Conservation (phyloP, 139 green algal species). For the Auxenochlorella pyrenoidosa region DNA sequence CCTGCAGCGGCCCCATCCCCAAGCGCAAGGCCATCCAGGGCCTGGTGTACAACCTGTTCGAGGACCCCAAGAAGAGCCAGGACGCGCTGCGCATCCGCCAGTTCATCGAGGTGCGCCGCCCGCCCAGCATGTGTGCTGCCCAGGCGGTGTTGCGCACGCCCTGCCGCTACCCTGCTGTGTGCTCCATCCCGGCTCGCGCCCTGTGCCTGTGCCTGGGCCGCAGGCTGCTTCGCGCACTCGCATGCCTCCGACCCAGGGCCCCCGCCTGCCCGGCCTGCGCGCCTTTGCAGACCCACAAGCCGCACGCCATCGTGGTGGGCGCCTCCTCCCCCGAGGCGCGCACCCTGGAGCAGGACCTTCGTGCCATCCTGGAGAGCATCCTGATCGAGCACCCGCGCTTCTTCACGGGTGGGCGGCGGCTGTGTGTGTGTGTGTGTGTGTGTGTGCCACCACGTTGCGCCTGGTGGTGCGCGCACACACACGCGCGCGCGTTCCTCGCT, state of each 20-base stretch:
- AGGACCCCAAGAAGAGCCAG: constrained; percentile 56
- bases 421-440: not conserved
- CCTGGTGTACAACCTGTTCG: constrained; percentile 49
- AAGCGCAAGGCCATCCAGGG: constrained; percentile 34
- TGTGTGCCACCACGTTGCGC: too few species aligned
- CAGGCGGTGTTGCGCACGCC: not conserved
- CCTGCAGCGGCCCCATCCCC: constrained; percentile 54
- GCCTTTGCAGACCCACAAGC: constrained; percentile 67
- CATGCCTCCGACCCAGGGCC: not conserved
- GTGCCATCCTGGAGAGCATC: constrained; percentile 64
- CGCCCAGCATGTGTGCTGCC: not conserved
- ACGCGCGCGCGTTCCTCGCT: not conserved
- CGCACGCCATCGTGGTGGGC: constrained; percentile 86
- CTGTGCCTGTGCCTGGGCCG: too few species aligned
- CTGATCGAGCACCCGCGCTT: constrained; percentile 60
- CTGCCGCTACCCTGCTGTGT: not conserved
- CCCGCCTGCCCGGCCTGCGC: not conserved
- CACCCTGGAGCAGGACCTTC: constrained; percentile 75
- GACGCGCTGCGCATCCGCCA: constrained; percentile 58
- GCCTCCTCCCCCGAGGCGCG: constrained; percentile 56
- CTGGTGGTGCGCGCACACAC: too few species aligned
- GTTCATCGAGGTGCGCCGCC: constrained; percentile 63
- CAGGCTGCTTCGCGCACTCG: too few species aligned
- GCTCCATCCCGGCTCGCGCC: not conserved
- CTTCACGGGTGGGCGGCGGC: constrained; percentile 43